A percentile compares a stretch with the other conserved stretches of the same genome.
These are phyloP conservation scores for Amesomyces nigricolor DNA, from an alignment of 2,329 filamentous ascomycete species.

Conservation along the genomic window DNA sequence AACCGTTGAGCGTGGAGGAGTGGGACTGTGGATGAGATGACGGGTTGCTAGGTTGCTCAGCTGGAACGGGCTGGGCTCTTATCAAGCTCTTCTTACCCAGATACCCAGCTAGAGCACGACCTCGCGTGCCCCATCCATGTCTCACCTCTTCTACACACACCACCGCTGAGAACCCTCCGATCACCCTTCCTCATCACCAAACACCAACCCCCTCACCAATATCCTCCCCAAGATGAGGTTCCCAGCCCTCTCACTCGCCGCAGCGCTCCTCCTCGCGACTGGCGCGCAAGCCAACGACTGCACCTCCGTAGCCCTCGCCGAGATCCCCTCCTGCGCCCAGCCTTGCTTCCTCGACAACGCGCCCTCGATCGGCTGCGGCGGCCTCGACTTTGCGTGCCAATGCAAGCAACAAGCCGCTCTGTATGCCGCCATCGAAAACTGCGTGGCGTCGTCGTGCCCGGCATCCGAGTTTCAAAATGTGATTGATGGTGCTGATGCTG, in stretches of 20 bases:
- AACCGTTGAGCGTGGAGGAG: neutral
- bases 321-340: slow-evolving; percentile 31
- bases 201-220: neutral
- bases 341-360: slow-evolving; percentile 31
- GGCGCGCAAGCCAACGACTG: slow-evolving; percentile 20
- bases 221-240: slow-evolving; percentile 12
- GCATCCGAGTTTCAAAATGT: slow-evolving; percentile 28
- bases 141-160: neutral
- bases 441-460: slow-evolving; percentile 28
- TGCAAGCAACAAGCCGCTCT: slow-evolving; percentile 29
- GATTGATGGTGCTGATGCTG: slow-evolving; percentile 29
- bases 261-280: slow-evolving; percentile 2
- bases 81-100: neutral
- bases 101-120: too few species aligned
- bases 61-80: neutral
- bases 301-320: slow-evolving; percentile 25
- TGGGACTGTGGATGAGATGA: neutral
- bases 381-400: slow-evolving; percentile 31
- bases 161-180: neutral
- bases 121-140: too few species aligned
- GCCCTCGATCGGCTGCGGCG: slow-evolving; percentile 28
- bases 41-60: neutral
- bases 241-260: slow-evolving; percentile 5
- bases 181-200: neutral
- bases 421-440: slow-evolving; percentile 31